A percentile compares a stretch with the other conserved stretches of the same genome.
These are phyloP conservation scores for Stygiomarasmius scandens DNA, from an alignment of 1,284 basidiomycete species.

Conservation along the genomic window DNA sequence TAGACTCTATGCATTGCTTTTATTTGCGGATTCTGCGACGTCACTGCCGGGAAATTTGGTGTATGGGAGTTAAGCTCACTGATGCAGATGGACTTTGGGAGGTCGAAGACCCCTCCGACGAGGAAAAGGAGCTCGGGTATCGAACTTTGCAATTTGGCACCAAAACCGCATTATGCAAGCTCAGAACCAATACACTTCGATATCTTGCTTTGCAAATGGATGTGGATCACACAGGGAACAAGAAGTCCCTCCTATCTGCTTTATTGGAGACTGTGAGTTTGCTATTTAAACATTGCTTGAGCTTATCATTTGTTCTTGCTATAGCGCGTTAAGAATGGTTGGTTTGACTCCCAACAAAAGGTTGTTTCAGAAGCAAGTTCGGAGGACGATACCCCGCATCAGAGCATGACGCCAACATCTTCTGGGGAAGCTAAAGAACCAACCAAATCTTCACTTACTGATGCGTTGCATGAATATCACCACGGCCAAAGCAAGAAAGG, in stretches of 20 bases:
- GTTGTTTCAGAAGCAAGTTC: too few species aligned
- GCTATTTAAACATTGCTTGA: background rate
- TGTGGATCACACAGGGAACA: conserved; percentile 6
- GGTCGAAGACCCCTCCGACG: background rate
- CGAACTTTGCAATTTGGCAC: background rate
- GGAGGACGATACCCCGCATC: too few species aligned
- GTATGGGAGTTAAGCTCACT: conserved; percentile 20
- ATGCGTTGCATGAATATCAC: background rate
- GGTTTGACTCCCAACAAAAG: background rate
- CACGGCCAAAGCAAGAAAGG: background rate
- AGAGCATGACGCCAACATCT: too few species aligned
- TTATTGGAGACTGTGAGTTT: background rate
- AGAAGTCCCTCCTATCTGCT: background rate
- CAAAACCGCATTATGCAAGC: background rate
- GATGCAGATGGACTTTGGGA: conserved; percentile 24
- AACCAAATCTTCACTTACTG: background rate
- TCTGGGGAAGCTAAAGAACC: too few species aligned
- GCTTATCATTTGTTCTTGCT: background rate
- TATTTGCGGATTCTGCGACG: conserved; percentile 15
- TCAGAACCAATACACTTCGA: background rate
- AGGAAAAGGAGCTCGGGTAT: background rate
- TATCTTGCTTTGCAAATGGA: conserved; percentile 5
- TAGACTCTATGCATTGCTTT: conserved; percentile 44
- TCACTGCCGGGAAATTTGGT: conserved; percentile 20
- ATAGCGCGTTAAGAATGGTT: background rate